Evolutionary conservation across 441 rosid genomes (phyloP).

Genomic region (Adansonia gregorii): DNA sequence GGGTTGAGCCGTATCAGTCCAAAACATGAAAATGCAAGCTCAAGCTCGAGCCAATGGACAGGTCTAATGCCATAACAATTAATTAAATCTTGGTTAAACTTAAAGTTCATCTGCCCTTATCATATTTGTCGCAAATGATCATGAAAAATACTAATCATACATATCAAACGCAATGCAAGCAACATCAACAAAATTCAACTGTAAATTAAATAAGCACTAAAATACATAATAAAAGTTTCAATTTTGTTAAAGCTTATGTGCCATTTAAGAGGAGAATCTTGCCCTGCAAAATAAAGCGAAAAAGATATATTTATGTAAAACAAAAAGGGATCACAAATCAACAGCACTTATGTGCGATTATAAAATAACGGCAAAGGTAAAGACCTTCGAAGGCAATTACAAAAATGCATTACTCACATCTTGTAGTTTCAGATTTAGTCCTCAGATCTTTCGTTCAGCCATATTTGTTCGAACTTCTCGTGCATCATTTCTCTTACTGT

Average conservation of each 20-base stretch:
- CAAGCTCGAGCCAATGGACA: no score
- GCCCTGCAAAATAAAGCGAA: not conserved
- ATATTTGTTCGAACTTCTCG: slow-evolving; percentile 35
- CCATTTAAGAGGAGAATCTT: not conserved
- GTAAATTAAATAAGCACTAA: not conserved
- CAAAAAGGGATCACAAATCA: not conserved
- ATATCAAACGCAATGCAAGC: no score
- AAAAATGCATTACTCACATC: slow-evolving; percentile 33
- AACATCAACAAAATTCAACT: not conserved
- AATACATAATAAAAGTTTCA: not conserved
- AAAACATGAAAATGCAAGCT: no score
- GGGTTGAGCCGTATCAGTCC: no score
- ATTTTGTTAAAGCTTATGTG: not conserved
- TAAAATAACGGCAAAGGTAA: not conserved
- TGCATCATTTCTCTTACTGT: slow-evolving; percentile 38
- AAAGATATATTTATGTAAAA: not conserved
- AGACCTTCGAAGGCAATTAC: not conserved
- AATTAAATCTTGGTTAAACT: no score
- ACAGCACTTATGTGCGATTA: not conserved
- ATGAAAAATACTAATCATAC: no score
- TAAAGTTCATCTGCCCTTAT: no score
- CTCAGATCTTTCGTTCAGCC: slow-evolving; percentile 36
- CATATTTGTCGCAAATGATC: no score
- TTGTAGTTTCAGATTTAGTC: slow-evolving; percentile 35
- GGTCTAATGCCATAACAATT: no score